Conservation (phyloP, 345 rosid genomes). For the Gossypium bickii region DNA sequence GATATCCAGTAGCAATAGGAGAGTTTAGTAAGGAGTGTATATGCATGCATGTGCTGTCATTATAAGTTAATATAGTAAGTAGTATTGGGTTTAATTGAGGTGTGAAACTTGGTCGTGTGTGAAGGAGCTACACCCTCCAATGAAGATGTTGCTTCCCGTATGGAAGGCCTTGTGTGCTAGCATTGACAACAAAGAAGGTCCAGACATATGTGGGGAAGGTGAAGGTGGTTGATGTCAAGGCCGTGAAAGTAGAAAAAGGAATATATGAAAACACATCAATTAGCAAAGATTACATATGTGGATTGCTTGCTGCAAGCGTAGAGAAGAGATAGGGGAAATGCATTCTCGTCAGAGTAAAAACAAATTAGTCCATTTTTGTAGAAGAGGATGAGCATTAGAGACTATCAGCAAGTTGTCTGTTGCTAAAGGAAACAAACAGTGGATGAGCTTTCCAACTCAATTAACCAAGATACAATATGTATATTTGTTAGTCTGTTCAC, state of each 20-base stretch:
- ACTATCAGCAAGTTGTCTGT: background rate
- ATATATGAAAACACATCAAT: background rate
- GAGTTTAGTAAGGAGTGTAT: background rate
- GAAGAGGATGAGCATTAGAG: background rate
- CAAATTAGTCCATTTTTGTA: background rate
- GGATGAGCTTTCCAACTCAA: background rate
- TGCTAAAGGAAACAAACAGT: background rate
- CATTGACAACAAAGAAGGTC: constrained; percentile 28
- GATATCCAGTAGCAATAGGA: background rate
- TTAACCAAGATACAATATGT: background rate
- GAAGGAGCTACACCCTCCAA: constrained; percentile 66
- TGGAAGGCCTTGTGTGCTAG: constrained; percentile 74
- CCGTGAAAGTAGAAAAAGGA: background rate
- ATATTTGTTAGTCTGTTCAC: background rate
- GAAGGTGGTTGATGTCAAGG: constrained; percentile 20
- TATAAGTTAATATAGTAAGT: background rate
- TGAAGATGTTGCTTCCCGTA: constrained; percentile 72
- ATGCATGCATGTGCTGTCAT: background rate
- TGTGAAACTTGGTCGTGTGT: background rate
- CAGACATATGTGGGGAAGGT: constrained; percentile 18
- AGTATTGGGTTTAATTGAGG: background rate
- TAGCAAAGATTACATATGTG: background rate
- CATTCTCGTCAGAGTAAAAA: background rate
- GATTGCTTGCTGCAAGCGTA: background rate
- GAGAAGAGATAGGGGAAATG: background rate